phyloP scores from a whole-genome alignment of 2,329 filamentous ascomycete genomes.

The Penicillium italicum region DNA sequence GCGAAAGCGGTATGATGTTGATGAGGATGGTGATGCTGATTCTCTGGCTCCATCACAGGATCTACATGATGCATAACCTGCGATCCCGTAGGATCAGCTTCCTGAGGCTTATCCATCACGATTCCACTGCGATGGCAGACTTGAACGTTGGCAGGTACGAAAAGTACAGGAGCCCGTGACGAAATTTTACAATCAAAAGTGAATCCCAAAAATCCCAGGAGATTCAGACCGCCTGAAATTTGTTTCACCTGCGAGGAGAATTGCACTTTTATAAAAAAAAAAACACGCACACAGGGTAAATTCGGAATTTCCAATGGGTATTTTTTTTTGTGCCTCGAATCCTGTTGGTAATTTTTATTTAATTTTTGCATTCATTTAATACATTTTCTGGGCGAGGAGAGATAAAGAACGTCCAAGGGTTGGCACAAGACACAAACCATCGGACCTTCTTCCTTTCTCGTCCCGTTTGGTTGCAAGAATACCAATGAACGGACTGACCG shows the following conservation, averaged over 20 bases:
- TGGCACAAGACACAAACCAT: not conserved
- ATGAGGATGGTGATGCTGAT: slow-evolving; percentile 41
- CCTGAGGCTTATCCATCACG: not conserved
- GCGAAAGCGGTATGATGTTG: slow-evolving; percentile 39
- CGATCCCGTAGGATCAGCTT: not conserved
- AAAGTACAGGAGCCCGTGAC: not conserved
- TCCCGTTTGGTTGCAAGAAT: not conserved
- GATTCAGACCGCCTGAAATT: not conserved
- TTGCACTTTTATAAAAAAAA: not conserved
- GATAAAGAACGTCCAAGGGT: slow-evolving; percentile 10
- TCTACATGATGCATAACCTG: slow-evolving; percentile 19
- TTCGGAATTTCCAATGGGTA: not conserved
- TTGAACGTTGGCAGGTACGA: not conserved
- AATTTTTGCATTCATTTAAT: not conserved
- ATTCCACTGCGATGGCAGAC: not conserved
- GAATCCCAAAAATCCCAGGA: not conserved
- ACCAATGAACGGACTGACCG: slow-evolving; percentile 12
- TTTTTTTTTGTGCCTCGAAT: not conserved
- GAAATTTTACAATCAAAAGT: not conserved
- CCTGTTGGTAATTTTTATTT: not conserved
- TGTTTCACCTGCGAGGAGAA: not conserved
- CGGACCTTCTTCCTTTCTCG: not conserved
- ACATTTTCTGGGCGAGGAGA: slow-evolving; percentile 8
- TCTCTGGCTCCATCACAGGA: slow-evolving; percentile 36
- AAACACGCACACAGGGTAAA: not conserved